phyloP scores from a whole-genome alignment of 495 filamentous ascomycete genomes.

The Hypoxylon trugodes region DNA sequence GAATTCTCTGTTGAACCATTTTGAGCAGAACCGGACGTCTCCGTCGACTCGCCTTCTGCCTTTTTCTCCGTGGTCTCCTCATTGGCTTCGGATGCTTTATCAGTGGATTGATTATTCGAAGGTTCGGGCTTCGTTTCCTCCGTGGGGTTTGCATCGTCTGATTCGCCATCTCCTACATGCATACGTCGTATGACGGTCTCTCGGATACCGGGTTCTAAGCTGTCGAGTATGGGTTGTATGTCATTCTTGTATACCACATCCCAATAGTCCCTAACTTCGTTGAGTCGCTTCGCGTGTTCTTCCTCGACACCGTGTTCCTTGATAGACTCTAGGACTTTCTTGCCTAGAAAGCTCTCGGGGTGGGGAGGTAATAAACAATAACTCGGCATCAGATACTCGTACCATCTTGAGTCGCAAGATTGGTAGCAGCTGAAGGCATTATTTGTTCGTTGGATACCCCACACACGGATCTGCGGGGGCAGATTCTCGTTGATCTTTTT shows the following conservation, averaged over 20 bases:
- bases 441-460: conserved; percentile 86
- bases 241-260: conserved; percentile 75
- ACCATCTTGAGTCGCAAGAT: conserved; percentile 90
- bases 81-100: neutral
- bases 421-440: conserved; percentile 91
- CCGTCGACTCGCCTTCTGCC: neutral
- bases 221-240: conserved; percentile 74
- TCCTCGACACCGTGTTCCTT: conserved; percentile 75
- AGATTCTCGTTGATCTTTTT: conserved; percentile 89
- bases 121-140: conserved; percentile 20
- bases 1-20: conserved; percentile 8
- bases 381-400: conserved; percentile 94
- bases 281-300: conserved; percentile 70
- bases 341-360: conserved; percentile 82
- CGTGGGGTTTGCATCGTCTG: conserved; percentile 8
- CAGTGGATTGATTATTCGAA: conserved; percentile 1
- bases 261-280: conserved; percentile 84
- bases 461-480: conserved; percentile 87
- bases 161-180: conserved; percentile 44
- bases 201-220: conserved; percentile 51
- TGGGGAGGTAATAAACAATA: conserved; percentile 92
- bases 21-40: conserved; percentile 14
- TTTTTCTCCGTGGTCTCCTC: conserved; percentile 14
- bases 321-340: conserved; percentile 75
- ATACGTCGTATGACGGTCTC: conserved; percentile 54